Base-by-base conservation (phyloP, 1,284 basidiomycete genomes). In the Sporisorium exsertum region DNA sequence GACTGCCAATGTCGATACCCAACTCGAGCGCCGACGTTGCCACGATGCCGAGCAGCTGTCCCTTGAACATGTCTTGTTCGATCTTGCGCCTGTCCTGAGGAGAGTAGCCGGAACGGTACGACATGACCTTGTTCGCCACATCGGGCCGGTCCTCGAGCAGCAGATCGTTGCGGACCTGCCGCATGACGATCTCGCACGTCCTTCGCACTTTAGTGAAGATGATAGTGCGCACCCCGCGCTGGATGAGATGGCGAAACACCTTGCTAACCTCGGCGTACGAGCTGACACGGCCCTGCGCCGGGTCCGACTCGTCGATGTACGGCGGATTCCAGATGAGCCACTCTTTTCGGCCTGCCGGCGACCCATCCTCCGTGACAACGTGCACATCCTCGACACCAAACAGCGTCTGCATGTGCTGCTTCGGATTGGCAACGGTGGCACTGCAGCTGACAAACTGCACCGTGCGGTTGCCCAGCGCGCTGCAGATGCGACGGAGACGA, bases 21-120 rank as follows among this genome's bases (percentile, higher is more conserved):
- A 96, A 89, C 85, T 96, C 94, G 15, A 96, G 88, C 0, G 94
- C 94, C 69, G 94, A 94, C 0, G 94, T 96, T 0, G 94, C 93
- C n/a, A 96, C 89, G 50, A 96, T 92, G 7, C 94, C 87, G 0
- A 95, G 88, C 13, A 95, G 87, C 70, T 90, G 89, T 0, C 94
- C 94, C 1, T 90, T 91, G 81, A 95, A 95, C 27, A 94, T 94
- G 78, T 95, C 92, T 54, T 90, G 88, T 83, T 96, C 94, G 53
- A 96, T 95, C 72, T 88, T 88, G 29, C 94, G 89, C 35, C 94
- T 90, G 82, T 95, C 94, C 90, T 94, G 77, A 2, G 46, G 69
- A 24, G 71, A 67, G 78, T 92, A 92, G 10, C 91, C 94, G 81
- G 93, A 93, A 32, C 94, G 89, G 84, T 96, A 96, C 3, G 93